A percentile compares a stretch with the other conserved stretches of the same genome.
These are phyloP conservation scores for Candida tammaniensis DNA, from an alignment of 805 yeast species.

Conservation along the genomic window DNA sequence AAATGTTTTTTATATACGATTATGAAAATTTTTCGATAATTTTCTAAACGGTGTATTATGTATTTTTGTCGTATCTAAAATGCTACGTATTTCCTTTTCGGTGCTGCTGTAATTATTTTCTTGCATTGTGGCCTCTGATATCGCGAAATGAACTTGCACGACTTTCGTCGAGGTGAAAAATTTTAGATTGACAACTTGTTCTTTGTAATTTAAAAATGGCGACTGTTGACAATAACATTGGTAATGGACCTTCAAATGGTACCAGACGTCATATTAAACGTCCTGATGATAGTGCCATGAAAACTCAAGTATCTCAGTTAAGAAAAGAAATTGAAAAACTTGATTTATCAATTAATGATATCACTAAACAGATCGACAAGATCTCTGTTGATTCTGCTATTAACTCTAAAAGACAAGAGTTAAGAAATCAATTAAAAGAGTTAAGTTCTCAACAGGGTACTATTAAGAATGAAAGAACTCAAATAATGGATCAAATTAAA, in stretches of 20 bases:
- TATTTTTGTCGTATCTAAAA: too few relatives aligned
- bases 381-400: constrained; percentile 30
- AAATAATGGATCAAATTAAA: constrained; percentile 69
- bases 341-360: constrained; percentile 50
- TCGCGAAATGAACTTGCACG: constrained; percentile 1
- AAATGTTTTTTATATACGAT: too few relatives aligned
- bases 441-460: constrained; percentile 46
- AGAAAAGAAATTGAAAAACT: constrained; percentile 62
- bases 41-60: too few relatives aligned
- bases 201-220: too few relatives aligned
- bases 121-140: too few relatives aligned
- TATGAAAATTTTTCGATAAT: too few relatives aligned
- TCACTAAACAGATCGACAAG: constrained; percentile 53
- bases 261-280: constrained; percentile 62
- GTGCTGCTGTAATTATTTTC: background rate
- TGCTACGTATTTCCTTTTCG: too few relatives aligned
- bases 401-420: constrained; percentile 28
- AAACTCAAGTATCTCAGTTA: constrained; percentile 52
- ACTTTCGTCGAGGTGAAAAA: constrained; percentile 7
- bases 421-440: constrained; percentile 37
- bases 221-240: too few relatives aligned
- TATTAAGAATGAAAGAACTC: constrained; percentile 46
- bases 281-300: constrained; percentile 68
- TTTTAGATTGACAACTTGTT: too few relatives aligned
- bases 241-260: constrained; percentile 1